phyloP scores from a whole-genome alignment of 2,329 filamentous ascomycete genomes.

The Paecilomyces niveus region DNA sequence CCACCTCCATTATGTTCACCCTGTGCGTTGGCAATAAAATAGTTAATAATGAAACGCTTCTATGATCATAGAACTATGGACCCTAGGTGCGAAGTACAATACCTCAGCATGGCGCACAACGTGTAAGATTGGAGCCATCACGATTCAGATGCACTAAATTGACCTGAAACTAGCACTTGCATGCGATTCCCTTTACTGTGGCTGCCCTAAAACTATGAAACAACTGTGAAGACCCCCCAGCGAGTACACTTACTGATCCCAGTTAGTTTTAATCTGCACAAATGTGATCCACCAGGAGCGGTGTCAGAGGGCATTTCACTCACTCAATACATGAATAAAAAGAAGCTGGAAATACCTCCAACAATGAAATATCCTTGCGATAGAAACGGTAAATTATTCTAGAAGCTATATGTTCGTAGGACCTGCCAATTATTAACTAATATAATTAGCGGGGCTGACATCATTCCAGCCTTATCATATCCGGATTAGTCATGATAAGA shows the following conservation, averaged over 20 bases:
- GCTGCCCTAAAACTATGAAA: not conserved
- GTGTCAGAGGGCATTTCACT: not conserved
- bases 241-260: not conserved
- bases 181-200: not conserved
- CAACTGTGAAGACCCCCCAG: not conserved
- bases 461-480: not conserved
- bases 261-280: not conserved
- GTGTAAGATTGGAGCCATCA: not conserved
- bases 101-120: not conserved
- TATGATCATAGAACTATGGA: not conserved
- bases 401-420: too few species aligned
- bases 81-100: not conserved
- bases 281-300: not conserved
- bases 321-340: not conserved
- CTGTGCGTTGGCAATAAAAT: not conserved
- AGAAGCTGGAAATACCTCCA: not conserved
- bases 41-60: not conserved
- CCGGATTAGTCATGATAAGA: not conserved
- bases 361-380: not conserved
- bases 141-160: not conserved
- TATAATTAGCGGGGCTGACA: not conserved
- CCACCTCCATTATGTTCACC: constrained; percentile 9
- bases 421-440: not conserved
- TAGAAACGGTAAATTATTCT: not conserved
- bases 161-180: not conserved